phyloP scores from a whole-genome alignment of 495 filamentous ascomycete genomes.

The Poronia punctata region DNA sequence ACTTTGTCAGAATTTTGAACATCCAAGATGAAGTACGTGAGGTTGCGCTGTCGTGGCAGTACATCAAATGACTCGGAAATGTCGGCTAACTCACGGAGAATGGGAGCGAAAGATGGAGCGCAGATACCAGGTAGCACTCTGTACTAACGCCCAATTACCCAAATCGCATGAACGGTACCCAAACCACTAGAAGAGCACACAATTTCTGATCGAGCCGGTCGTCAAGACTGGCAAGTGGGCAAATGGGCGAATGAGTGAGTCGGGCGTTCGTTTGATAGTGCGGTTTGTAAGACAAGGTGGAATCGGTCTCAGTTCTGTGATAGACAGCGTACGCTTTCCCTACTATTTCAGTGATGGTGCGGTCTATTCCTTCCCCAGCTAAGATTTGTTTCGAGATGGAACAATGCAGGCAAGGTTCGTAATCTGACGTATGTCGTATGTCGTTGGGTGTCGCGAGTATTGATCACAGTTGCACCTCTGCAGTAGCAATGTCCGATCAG shows the following conservation, averaged over 20 bases:
- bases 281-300: slow-evolving; percentile 6
- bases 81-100: slow-evolving; percentile 4
- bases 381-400: background rate
- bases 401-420: background rate
- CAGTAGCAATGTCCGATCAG: background rate
- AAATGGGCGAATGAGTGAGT: background rate
- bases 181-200: background rate
- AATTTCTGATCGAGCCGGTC: background rate
- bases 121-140: background rate
- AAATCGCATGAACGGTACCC: background rate
- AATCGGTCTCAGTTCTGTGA: slow-evolving; percentile 1
- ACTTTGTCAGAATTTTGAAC: background rate
- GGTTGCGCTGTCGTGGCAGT: slow-evolving; percentile 1
- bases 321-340: background rate
- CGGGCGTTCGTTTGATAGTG: slow-evolving; percentile 1
- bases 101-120: background rate
- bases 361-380: background rate
- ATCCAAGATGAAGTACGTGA: background rate
- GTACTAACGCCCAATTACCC: background rate
- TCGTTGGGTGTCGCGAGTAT: background rate
- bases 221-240: background rate
- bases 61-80: background rate
- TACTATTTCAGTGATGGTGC: no score
- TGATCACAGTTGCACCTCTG: background rate
- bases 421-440: background rate